A percentile compares a stretch with the other conserved stretches of the same genome.
Evolutionary conservation across 768 basidiomycete species (phyloP).

Genomic region (Suillus subalutaceus): DNA sequence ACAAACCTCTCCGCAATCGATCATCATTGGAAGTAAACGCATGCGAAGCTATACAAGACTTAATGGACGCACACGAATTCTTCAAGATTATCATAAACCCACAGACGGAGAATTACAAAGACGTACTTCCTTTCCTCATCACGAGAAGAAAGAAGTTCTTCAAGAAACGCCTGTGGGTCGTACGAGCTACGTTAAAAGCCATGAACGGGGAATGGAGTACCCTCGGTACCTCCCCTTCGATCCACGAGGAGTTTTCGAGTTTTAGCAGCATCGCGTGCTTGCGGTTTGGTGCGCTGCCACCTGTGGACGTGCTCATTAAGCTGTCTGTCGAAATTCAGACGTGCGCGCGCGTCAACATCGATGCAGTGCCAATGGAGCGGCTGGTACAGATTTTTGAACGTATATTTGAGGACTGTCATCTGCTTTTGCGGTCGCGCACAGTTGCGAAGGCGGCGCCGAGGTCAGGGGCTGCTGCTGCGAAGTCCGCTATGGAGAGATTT

Average conservation of each 20-base stretch:
- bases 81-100: not conserved
- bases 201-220: not conserved
- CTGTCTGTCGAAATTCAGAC: not conserved
- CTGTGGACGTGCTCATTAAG: not conserved
- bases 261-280: not conserved
- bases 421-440: slow-evolving; percentile 1
- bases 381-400: not conserved
- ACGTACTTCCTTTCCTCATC: slow-evolving; percentile 5
- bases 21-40: not conserved
- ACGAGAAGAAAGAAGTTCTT: slow-evolving; percentile 2
- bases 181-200: not conserved
- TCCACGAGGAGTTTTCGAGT: not conserved
- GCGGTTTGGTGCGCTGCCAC: not conserved
- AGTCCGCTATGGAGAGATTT: slow-evolving; percentile 3
- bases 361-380: not conserved
- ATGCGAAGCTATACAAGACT: not conserved
- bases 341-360: not conserved
- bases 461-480: not conserved
- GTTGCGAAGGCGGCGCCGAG: not conserved
- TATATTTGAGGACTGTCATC: not conserved
- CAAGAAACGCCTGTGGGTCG: not conserved
- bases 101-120: slow-evolving; percentile 4
- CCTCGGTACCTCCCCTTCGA: not conserved
- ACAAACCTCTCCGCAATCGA: not conserved
- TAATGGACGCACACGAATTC: not conserved